phyloP scores from a whole-genome alignment of 371 early-diverging fungal genomes.

The Rhizopus delemar region DNA sequence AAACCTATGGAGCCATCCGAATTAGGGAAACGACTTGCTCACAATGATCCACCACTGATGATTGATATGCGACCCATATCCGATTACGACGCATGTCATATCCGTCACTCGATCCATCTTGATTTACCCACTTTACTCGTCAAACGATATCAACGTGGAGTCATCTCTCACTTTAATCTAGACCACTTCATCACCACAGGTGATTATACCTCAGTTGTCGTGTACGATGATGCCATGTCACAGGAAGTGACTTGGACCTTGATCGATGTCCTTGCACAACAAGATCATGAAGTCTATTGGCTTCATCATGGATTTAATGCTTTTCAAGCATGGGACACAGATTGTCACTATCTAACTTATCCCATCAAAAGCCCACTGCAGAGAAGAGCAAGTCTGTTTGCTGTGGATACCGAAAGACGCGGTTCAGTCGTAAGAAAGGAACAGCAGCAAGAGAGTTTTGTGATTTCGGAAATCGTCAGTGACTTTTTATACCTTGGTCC shows the following conservation, averaged over 20 bases:
- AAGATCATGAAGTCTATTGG: constrained; percentile 30
- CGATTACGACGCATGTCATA: constrained; percentile 35
- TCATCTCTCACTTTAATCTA: constrained; percentile 57
- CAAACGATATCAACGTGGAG: constrained; percentile 60
- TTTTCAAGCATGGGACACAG: constrained; percentile 35
- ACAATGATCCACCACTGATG: constrained; percentile 29
- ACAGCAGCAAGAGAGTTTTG: constrained; percentile 29
- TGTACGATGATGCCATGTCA: constrained; percentile 58
- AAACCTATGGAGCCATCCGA: constrained; percentile 11
- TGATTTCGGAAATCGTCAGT: constrained; percentile 61
- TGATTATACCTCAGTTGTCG: constrained; percentile 51
- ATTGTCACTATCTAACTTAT: constrained; percentile 46
- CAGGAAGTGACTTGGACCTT: constrained; percentile 21
- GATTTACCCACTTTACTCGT: constrained; percentile 59
- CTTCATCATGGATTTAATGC: constrained; percentile 54
- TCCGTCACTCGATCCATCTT: constrained; percentile 54
- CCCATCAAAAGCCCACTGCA: constrained; percentile 25
- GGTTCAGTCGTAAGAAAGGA: constrained; percentile 18
- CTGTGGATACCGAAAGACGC: constrained; percentile 44
- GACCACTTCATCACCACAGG: constrained; percentile 65
- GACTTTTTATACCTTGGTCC: constrained; percentile 64
- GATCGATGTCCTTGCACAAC: constrained; percentile 8
- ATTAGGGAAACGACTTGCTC: constrained; percentile 1
- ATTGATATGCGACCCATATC: constrained; percentile 47
- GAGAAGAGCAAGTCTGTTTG: constrained; percentile 46